These are phyloP conservation scores for Aureobasidium sp. DNA, from an alignment of 2,329 filamentous ascomycete species.

Conservation along the genomic window DNA sequence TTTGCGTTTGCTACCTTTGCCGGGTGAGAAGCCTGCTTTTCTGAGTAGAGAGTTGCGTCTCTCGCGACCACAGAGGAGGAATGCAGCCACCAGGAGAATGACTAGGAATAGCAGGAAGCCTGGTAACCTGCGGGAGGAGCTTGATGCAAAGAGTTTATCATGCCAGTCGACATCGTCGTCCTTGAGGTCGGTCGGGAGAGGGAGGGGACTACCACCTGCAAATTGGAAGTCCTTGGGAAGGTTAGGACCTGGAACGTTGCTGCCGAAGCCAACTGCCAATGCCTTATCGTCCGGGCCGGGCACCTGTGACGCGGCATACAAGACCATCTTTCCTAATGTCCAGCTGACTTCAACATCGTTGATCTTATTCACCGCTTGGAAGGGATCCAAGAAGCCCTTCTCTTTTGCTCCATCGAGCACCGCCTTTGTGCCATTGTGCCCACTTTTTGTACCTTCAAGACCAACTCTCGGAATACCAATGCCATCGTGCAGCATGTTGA, in stretches of 20 bases:
- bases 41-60: constrained; percentile 54
- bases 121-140: constrained; percentile 59
- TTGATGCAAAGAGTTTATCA: constrained; percentile 56
- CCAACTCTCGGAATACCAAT: constrained; percentile 87
- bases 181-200: constrained; percentile 33
- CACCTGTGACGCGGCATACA: constrained; percentile 88
- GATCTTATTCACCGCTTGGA: constrained; percentile 90
- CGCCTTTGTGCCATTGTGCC: constrained; percentile 64
- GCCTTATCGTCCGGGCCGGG: constrained; percentile 50
- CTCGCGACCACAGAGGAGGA: constrained; percentile 73
- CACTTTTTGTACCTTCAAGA: constrained; percentile 51
- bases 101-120: constrained; percentile 72
- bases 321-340: constrained; percentile 93
- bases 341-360: constrained; percentile 89
- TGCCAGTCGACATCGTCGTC: constrained; percentile 45
- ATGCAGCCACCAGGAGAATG: constrained; percentile 61
- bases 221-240: constrained; percentile 67
- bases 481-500: constrained; percentile 91
- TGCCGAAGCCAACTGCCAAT: constrained; percentile 86
- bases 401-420: constrained; percentile 61
- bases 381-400: constrained; percentile 73
- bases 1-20: constrained; percentile 39
- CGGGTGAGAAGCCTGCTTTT: constrained; percentile 42
- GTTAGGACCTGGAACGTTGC: constrained; percentile 57
- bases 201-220: constrained; percentile 53